Percentiles rank a stretch among this genome's conserved stretches.
Conservation (phyloP, 2,329 filamentous ascomycete genomes). For the Aspergillus bombycis region DNA sequence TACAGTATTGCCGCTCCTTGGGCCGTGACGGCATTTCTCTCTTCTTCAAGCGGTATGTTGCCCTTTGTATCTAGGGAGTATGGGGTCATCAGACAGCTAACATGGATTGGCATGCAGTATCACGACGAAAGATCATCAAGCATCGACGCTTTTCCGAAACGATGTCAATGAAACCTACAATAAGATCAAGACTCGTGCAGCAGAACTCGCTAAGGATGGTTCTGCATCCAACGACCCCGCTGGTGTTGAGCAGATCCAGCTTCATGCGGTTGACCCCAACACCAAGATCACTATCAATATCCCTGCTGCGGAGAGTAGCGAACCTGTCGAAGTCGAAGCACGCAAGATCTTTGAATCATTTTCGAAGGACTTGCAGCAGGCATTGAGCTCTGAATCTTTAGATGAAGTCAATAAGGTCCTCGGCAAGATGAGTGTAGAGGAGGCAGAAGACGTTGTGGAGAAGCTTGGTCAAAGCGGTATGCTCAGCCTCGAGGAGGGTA, state of each 20-base stretch:
- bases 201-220: constrained; percentile 69
- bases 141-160: constrained; percentile 85
- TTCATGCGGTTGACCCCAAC: constrained; percentile 92
- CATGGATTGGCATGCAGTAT: constrained; percentile 53
- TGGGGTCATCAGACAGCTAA: constrained; percentile 11
- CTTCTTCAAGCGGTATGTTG: constrained; percentile 81
- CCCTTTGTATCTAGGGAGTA: neutral
- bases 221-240: constrained; percentile 55
- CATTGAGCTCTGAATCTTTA: constrained; percentile 83
- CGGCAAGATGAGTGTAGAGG: constrained; percentile 83
- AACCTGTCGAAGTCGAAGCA: constrained; percentile 63
- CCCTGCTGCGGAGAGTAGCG: constrained; percentile 68
- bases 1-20: constrained; percentile 93
- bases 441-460: constrained; percentile 82
- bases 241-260: constrained; percentile 92
- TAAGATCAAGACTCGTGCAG: constrained; percentile 75
- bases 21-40: constrained; percentile 84
- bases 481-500: constrained; percentile 85
- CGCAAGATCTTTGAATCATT: constrained; percentile 83
- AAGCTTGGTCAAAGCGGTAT: constrained; percentile 83
- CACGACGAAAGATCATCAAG: constrained; percentile 85
- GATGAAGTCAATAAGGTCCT: constrained; percentile 88
- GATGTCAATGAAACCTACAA: constrained; percentile 88
- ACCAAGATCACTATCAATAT: constrained; percentile 89
- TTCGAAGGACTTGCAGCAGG: constrained; percentile 75